These are phyloP conservation scores for Boletus sp. DNA, from an alignment of 1,284 basidiomycete species.

Conservation along the genomic window DNA sequence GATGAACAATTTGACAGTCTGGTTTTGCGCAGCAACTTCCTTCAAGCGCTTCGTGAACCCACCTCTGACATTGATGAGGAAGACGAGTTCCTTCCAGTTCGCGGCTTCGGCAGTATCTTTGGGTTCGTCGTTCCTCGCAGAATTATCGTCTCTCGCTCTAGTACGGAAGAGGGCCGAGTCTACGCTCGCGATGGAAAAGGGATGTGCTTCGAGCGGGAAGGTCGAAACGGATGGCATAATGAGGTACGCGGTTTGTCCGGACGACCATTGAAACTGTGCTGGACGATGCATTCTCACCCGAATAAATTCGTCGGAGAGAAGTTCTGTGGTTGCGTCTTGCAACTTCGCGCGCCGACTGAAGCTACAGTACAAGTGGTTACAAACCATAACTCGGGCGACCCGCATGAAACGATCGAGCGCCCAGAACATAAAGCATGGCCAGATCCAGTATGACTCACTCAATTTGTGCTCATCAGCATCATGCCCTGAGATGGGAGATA, in stretches of 20 bases:
- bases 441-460: slow-evolving; percentile 38
- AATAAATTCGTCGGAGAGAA: slow-evolving; percentile 26
- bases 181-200: slow-evolving; percentile 51
- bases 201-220: slow-evolving; percentile 48
- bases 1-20: slow-evolving; percentile 33
- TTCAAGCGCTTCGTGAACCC: slow-evolving; percentile 40
- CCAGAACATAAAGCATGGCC: slow-evolving; percentile 64
- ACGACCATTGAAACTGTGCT: slow-evolving; percentile 28
- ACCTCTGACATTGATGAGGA: slow-evolving; percentile 46
- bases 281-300: slow-evolving; percentile 26
- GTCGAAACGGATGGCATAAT: slow-evolving; percentile 42
- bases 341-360: slow-evolving; percentile 15
- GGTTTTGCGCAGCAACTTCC: slow-evolving; percentile 25
- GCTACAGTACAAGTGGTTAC: slow-evolving; percentile 40
- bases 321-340: slow-evolving; percentile 26
- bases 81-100: slow-evolving; percentile 42
- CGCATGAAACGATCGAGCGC: slow-evolving; percentile 58
- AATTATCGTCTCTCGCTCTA: neutral
- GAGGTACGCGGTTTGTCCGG: slow-evolving; percentile 53
- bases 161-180: slow-evolving; percentile 27
- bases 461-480: neutral
- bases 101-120: slow-evolving; percentile 2
- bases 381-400: slow-evolving; percentile 44
- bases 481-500: slow-evolving; percentile 11
- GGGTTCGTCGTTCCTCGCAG: neutral